Percentiles rank a stretch among this genome's conserved stretches.
phyloP scores from a whole-genome alignment of 2,329 filamentous ascomycete genomes.

The Fusarium verticillioides region DNA sequence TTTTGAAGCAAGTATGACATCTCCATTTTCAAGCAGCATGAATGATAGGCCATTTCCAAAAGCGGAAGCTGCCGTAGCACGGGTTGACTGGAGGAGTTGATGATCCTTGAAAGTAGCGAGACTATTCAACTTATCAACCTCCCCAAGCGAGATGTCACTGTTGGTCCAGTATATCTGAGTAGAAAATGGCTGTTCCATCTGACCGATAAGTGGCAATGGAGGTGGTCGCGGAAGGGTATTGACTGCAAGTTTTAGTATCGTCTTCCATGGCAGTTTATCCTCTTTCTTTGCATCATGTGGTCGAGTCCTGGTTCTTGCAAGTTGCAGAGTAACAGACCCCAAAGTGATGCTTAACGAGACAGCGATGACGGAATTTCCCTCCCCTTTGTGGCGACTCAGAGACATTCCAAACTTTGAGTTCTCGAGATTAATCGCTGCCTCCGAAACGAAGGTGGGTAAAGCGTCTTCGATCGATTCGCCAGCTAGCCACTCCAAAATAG shows the following conservation, averaged over 20 bases:
- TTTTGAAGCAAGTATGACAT: background rate
- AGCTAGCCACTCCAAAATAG: background rate
- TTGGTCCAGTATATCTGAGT: background rate
- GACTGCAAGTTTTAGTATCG: background rate
- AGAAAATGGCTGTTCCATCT: background rate
- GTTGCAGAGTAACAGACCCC: background rate
- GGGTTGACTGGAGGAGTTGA: background rate
- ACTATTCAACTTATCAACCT: background rate
- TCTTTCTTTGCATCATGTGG: background rate
- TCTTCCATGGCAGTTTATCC: background rate
- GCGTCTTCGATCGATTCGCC: background rate
- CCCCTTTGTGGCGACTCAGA: background rate
- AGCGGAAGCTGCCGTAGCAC: background rate
- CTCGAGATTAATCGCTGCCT: background rate
- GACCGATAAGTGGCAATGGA: background rate
- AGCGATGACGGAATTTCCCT: background rate
- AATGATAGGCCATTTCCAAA: background rate
- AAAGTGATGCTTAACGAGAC: background rate
- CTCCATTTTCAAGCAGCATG: background rate
- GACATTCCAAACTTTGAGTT: background rate
- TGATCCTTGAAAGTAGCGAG: background rate
- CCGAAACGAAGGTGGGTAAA: background rate
- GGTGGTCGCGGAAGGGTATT: background rate
- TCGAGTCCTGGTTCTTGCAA: background rate
- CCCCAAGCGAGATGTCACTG: background rate